Percentiles rank a stretch among this genome's conserved stretches.
These are phyloP conservation scores for Aspergillus ochraceoroseus DNA, from an alignment of 2,329 filamentous ascomycete genomes.

Conservation along the genomic window DNA sequence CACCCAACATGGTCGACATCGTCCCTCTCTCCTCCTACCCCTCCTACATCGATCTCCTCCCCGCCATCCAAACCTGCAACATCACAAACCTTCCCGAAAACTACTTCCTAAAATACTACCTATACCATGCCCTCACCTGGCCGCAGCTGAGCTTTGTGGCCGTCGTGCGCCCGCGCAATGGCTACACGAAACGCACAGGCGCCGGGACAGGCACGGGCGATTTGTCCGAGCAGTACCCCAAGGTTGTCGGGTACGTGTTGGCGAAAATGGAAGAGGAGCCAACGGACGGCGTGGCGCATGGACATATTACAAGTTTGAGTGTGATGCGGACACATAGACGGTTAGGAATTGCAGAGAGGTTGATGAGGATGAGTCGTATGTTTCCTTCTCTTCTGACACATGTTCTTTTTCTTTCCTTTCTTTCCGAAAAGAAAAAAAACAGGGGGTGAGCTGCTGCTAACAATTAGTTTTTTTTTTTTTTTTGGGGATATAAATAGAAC, in stretches of 20 bases:
- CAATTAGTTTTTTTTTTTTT: too few relatives aligned
- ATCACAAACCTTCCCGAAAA: conserved; percentile 99
- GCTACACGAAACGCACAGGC: conserved; percentile 66
- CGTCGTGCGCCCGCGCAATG: conserved; percentile 77
- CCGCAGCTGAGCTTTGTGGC: conserved; percentile 95
- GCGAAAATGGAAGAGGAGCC: conserved; percentile 99
- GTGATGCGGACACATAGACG: conserved; percentile 95
- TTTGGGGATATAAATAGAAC: too few relatives aligned
- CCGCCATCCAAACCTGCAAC: conserved; percentile 90
- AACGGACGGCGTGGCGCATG: conserved; percentile 80
- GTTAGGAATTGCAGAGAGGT: conserved; percentile 88
- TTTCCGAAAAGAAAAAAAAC: too few relatives aligned
- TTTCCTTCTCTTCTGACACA: conserved; percentile 8
- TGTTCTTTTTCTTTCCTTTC: conserved; percentile 4
- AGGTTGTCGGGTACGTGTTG: conserved; percentile 98
- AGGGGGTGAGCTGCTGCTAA: too few relatives aligned
- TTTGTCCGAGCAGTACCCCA: conserved; percentile 62
- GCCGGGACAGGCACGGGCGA: conserved; percentile 43
- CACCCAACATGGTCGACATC: conserved; percentile 50
- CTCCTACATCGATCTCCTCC: conserved; percentile 75
- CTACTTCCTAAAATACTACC: conserved; percentile 99
- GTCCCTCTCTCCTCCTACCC: conserved; percentile 45
- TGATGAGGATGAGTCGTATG: conserved; percentile 94
- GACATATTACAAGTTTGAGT: conserved; percentile 90
- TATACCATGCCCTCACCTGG: conserved; percentile 98